Percentiles rank a stretch among this genome's conserved stretches.
These are phyloP conservation scores for Acacia crassicarpa DNA, from an alignment of 306 rosid genomes.

Conservation along the genomic window DNA sequence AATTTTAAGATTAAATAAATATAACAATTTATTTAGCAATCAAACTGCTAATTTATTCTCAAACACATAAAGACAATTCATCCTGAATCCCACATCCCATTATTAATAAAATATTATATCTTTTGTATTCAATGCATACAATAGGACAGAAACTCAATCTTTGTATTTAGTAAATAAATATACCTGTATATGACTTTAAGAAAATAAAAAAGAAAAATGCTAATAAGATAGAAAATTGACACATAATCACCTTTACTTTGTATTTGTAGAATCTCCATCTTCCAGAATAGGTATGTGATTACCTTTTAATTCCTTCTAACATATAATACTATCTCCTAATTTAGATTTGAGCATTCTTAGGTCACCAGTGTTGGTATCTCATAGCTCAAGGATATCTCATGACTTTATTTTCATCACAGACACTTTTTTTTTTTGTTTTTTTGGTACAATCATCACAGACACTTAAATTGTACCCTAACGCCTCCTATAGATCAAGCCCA, in stretches of 20 bases:
- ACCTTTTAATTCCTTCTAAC: not conserved
- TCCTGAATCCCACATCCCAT: not conserved
- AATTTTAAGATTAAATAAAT: no score
- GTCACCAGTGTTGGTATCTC: not conserved
- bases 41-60: no score
- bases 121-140: not conserved
- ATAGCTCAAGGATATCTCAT: not conserved
- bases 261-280: not conserved
- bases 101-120: not conserved
- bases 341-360: not conserved
- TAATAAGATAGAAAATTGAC: not conserved
- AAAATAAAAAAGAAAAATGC: not conserved
- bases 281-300: not conserved
- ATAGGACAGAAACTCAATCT: not conserved
- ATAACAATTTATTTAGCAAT: no score
- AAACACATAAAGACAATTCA: not conserved
- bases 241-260: not conserved
- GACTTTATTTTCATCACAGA: no score
- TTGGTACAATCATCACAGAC: no score
- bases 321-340: not conserved
- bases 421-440: no score
- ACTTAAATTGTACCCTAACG: no score
- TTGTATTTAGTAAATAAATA: not conserved
- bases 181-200: not conserved
- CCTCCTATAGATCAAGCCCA: no score